These are phyloP conservation scores for Lipomyces lipofer DNA, from an alignment of 805 yeast species.

Conservation along the genomic window DNA sequence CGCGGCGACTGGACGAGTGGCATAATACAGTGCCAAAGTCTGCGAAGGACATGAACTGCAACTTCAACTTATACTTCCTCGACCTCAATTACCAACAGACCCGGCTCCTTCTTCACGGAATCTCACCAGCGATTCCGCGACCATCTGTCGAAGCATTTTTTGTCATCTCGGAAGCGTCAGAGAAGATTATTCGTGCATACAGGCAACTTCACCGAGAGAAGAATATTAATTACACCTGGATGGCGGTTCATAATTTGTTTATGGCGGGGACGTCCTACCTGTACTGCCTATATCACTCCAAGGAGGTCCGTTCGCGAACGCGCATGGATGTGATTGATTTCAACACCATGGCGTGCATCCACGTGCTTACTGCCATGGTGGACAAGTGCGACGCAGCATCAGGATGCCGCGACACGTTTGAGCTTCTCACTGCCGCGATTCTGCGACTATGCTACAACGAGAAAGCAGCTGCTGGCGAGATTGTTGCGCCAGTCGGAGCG, in stretches of 20 bases:
- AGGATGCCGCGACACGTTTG: slow-evolving; percentile 69
- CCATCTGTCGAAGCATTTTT: slow-evolving; percentile 56
- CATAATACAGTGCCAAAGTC: slow-evolving; percentile 55
- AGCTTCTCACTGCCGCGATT: slow-evolving; percentile 70
- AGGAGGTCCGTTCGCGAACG: slow-evolving; percentile 50
- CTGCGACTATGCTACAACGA: slow-evolving; percentile 49
- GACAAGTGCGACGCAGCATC: slow-evolving; percentile 79
- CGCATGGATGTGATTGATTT: slow-evolving; percentile 53
- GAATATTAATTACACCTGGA: slow-evolving; percentile 85
- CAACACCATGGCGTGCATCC: slow-evolving; percentile 45
- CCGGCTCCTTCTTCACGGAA: slow-evolving; percentile 67
- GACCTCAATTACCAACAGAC: slow-evolving; percentile 77
- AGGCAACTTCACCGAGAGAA: slow-evolving; percentile 55
- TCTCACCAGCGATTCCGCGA: slow-evolving; percentile 66
- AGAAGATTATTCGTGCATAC: slow-evolving; percentile 65
- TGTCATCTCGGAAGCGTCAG: slow-evolving; percentile 62
- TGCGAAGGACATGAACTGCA: slow-evolving; percentile 63
- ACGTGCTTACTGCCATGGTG: slow-evolving; percentile 58
- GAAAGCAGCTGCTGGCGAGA: slow-evolving; percentile 33
- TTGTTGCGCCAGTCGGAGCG: slow-evolving; percentile 18
- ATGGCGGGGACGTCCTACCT: slow-evolving; percentile 87
- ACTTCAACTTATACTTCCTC: slow-evolving; percentile 69
- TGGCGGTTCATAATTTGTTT: slow-evolving; percentile 83
- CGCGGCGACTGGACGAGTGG: slow-evolving; percentile 63
- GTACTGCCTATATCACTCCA: slow-evolving; percentile 71